Percentiles rank a stretch among this genome's conserved stretches.
Evolutionary conservation across 2,329 filamentous ascomycete species (phyloP).

Genomic region (Aureobasidium lini): DNA sequence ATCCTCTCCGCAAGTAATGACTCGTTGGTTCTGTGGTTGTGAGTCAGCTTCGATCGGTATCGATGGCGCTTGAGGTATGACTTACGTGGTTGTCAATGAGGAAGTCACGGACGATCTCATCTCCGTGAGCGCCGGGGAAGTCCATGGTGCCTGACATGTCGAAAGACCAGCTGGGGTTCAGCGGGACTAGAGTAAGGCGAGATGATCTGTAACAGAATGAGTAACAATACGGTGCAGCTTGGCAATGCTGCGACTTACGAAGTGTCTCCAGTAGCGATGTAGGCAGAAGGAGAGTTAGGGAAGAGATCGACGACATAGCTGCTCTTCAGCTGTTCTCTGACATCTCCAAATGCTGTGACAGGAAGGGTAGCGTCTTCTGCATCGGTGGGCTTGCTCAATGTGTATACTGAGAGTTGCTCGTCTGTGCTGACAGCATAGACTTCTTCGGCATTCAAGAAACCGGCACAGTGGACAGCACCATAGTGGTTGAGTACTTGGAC

Average conservation of each 20-base stretch:
- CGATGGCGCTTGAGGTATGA: not conserved
- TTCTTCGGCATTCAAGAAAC: slow-evolving; percentile 58
- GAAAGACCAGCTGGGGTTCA: slow-evolving; percentile 16
- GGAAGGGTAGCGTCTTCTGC: slow-evolving; percentile 42
- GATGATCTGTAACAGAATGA: not conserved
- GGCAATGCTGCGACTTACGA: not conserved
- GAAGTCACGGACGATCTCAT: slow-evolving; percentile 42
- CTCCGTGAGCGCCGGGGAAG: slow-evolving; percentile 39
- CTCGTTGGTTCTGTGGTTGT: slow-evolving; percentile 14
- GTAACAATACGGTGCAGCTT: not conserved
- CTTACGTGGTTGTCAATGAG: slow-evolving; percentile 28
- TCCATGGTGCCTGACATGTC: slow-evolving; percentile 17
- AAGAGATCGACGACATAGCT: slow-evolving; percentile 67
- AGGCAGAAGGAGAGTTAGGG: slow-evolving; percentile 39
- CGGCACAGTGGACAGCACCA: slow-evolving; percentile 66
- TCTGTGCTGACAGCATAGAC: slow-evolving; percentile 71
- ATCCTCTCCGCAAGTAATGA: slow-evolving; percentile 45
- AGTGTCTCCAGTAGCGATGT: slow-evolving; percentile 16
- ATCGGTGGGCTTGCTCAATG: slow-evolving; percentile 56
- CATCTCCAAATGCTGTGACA: slow-evolving; percentile 57
- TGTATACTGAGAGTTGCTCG: slow-evolving; percentile 68
- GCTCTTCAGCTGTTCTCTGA: slow-evolving; percentile 57
- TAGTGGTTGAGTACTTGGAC: slow-evolving; percentile 72
- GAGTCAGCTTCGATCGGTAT: not conserved
- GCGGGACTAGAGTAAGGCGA: slow-evolving; percentile 12